phyloP scores from a whole-genome alignment of 2,329 filamentous ascomycete genomes.

The Cladophialophora exuberans region DNA sequence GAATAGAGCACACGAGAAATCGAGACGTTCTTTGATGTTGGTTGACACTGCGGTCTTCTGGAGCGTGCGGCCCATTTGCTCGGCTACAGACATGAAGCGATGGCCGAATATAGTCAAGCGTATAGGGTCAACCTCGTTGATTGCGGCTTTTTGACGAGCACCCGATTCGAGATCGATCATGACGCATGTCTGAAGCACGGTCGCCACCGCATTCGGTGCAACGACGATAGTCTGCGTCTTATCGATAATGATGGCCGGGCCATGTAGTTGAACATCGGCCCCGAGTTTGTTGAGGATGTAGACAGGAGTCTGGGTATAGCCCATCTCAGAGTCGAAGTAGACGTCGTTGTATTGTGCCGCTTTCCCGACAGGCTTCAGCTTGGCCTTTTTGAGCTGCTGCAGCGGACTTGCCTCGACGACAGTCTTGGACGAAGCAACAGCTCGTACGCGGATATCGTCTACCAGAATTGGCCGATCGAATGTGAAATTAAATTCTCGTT shows the following conservation, averaged over 20 bases:
- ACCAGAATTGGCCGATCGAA: constrained; percentile 86
- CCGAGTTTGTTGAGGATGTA: constrained; percentile 78
- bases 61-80: constrained; percentile 62
- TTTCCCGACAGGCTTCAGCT: constrained; percentile 65
- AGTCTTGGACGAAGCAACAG: constrained; percentile 85
- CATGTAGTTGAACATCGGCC: constrained; percentile 72
- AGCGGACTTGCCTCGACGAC: constrained; percentile 81
- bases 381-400: constrained; percentile 74
- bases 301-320: constrained; percentile 76
- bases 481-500: constrained; percentile 92
- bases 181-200: constrained; percentile 85
- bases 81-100: constrained; percentile 62
- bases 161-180: constrained; percentile 75
- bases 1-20: constrained; percentile 78
- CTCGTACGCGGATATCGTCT: constrained; percentile 84
- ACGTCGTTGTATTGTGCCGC: constrained; percentile 69
- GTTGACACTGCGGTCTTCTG: constrained; percentile 60
- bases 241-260: constrained; percentile 82
- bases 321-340: constrained; percentile 81
- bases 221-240: constrained; percentile 84
- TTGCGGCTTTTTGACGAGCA: constrained; percentile 26
- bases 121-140: constrained; percentile 52
- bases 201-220: constrained; percentile 73
- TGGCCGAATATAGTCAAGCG: constrained; percentile 59
- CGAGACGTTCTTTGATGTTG: constrained; percentile 80